Conservation (phyloP, 2,329 filamentous ascomycete species). For the Epichloe baconii region DNA sequence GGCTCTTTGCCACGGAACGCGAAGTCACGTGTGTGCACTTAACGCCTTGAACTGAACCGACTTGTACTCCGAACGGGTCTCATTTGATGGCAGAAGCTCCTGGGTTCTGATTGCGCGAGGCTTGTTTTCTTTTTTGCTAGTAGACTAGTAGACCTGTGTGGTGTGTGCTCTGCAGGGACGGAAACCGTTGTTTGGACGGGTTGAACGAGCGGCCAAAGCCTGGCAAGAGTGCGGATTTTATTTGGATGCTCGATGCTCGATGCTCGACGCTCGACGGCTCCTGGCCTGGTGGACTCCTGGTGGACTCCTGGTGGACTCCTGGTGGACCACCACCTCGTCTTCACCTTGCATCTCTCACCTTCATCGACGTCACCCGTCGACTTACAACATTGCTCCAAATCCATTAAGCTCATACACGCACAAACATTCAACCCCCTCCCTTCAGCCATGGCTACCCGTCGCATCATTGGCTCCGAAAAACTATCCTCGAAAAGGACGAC, state of each 20-base stretch:
- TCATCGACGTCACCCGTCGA: not conserved
- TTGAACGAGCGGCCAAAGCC: not conserved
- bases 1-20: slow-evolving; percentile 6
- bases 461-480: slow-evolving; percentile 55
- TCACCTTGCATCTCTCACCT: too few species aligned
- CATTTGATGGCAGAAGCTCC: not conserved
- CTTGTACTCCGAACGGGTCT: not conserved
- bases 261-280: too few species aligned
- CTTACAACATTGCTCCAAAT: not conserved
- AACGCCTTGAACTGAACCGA: not conserved
- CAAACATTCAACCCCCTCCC: not conserved
- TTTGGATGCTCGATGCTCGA: too few species aligned
- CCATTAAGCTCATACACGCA: not conserved
- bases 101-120: not conserved
- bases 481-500: slow-evolving; percentile 48
- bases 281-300: too few species aligned
- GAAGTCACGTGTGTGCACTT: slow-evolving; percentile 13
- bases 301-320: too few species aligned
- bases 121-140: not conserved
- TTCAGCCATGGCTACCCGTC: slow-evolving; percentile 52
- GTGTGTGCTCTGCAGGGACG: not conserved
- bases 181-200: not conserved
- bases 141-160: not conserved
- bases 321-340: too few species aligned
- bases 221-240: too few species aligned